Evolutionary conservation across 768 basidiomycete species (phyloP), one percentile per base, ranked within the genome.

Genomic region (Lactarius tabidus): DNA sequence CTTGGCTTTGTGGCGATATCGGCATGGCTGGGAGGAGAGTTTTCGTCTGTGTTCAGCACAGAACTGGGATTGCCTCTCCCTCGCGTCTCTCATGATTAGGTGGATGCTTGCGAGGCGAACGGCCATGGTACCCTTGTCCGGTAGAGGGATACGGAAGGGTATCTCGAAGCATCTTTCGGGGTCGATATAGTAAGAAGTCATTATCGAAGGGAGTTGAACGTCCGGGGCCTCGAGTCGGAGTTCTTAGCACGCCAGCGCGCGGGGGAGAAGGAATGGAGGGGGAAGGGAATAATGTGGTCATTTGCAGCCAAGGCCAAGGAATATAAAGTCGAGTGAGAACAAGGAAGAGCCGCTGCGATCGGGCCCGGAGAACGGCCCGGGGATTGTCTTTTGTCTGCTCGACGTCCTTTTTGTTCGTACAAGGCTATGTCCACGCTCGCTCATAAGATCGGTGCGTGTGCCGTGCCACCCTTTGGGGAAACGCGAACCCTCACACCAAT

Each of bases 371-470:
- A 51, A 26, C 48, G 48, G 48, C 48, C 48, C 48, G 48, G 15
- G 15, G 48, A 15, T 15, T 10, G 48, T 51, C 26, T 51, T 26
- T 51, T 51, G 48, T 48, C 12, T 23, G 6, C n/a, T 48, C 23
- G 43, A 45, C n/a, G 43, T 45, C 10, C 45, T 48, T 26, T 51
- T 51, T 23, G 15, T 26, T 51, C 26, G 23, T 51, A 51, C 48
- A 51, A 51, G 39, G 48, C 26, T 45, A 69, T 69, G 68, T 43
- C 63, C 23, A 28, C 63, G 20, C 71, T 70, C n/a, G 79, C 82
- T 31, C 77, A 82, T 70, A 82, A 82, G 73, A 81, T 84, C 55
- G 83, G 82, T 78, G 64, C 60, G 80, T 72, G 35, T 36, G 51
- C 23, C n/a, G 15, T 48, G 2, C 28, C 0, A 17, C 35, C 33